phyloP scores from a whole-genome alignment of 129 eudicot species.

The Scalesia atractyloides region DNA sequence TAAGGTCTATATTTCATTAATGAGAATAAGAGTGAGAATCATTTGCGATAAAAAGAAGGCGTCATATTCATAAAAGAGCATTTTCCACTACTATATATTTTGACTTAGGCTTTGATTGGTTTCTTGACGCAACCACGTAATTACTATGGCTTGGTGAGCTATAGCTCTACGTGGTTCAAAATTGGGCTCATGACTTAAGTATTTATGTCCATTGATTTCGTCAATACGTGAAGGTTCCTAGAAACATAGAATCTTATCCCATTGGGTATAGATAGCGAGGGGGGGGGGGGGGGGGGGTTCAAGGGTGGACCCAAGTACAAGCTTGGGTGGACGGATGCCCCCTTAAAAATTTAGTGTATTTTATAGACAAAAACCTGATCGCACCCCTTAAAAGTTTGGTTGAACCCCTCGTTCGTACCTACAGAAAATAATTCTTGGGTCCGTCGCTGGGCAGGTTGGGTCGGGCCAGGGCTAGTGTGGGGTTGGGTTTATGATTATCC shows the following conservation, averaged over 20 bases:
- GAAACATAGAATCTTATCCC: not conserved
- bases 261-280: not conserved
- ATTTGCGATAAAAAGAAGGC: conserved; percentile 25
- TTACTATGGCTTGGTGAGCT: conserved; percentile 13
- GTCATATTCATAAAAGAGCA: conserved; percentile 25
- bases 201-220: conserved; percentile 4
- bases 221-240: not conserved
- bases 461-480: too few relatives aligned
- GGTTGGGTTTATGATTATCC: too few relatives aligned
- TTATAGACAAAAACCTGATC: too few relatives aligned
- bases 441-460: too few relatives aligned
- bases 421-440: too few relatives aligned
- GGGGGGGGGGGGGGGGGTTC: too few relatives aligned
- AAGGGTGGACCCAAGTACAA: too few relatives aligned
- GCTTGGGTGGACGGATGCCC: too few relatives aligned
- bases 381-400: too few relatives aligned
- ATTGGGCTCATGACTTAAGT: conserved; percentile 12
- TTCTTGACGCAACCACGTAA: conserved; percentile 5
- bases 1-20: not conserved
- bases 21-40: conserved; percentile 23
- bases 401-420: too few relatives aligned
- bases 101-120: conserved; percentile 15
- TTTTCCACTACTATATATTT: conserved; percentile 3
- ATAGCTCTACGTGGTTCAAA: conserved; percentile 30
- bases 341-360: too few relatives aligned